Base-by-base conservation (phyloP, 2,329 filamentous ascomycete species). In the Zymoseptoria tritici region DNA sequence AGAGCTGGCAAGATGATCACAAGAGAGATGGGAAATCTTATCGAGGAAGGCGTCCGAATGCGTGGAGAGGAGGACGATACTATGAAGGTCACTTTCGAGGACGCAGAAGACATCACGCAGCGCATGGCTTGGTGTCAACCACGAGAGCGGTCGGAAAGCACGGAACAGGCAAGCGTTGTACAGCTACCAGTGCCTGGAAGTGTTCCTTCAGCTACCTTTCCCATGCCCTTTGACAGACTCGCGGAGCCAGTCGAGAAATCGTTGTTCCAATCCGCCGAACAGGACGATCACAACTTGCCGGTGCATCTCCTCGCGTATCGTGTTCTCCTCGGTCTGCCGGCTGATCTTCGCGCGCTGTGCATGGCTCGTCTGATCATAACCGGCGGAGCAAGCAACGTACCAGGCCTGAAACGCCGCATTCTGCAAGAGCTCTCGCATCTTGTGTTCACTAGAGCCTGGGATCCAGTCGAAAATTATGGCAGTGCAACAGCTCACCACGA, bases 301-400 rank as follows among this genome's bases (percentile, higher is more conserved):
- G 70, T 97, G 1, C 90, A 89, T 56, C 72, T 86, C 11, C 81
- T 97, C 8, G 79, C 95, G 2, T 95, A 96, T 74, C 83, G 84
- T 57, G 83, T 86, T 46, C 81, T 99, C 1, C 79, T 95, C 1
- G 81, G 84, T 7, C 79, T 97, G 1, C 89, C 91, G 0, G 77
- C 93, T 3, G 94, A 99, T 73, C 85, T 92, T 3, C 85, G 94
- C 22, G 87, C 89, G 0, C 76, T 87, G 4, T 97, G 93, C 73
- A 94, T 97, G 85, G 86, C 91, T 1, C 88, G 93, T 49, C 89
- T 97, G 52, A 79, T 96, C 16, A 89, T 99, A 69, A 88, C 87
- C 0, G 94, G 94, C 31, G 91, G 91, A 2, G 88, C 88, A 54
- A 85, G 91, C 5, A 83, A 83, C 24, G 85, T 97, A 8, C 82